Evolutionary conservation across 805 yeast genomes (phyloP).

Genomic region (Pichia kluyveri): DNA sequence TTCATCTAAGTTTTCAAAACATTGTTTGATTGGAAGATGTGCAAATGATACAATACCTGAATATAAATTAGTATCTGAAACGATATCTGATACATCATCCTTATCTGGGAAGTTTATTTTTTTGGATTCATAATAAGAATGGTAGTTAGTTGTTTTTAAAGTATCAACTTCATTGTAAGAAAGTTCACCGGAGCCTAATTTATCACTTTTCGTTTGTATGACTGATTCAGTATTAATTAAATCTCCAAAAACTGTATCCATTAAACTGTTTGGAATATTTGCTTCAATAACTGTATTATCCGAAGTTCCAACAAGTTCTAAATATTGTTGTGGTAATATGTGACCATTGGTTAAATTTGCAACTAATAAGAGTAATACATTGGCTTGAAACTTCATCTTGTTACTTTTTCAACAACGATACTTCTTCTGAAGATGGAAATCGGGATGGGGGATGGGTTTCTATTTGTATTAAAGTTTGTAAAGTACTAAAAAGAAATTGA

Average conservation of each 20-base stretch:
- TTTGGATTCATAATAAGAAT: slow-evolving; percentile 14
- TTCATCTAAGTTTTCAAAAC: slow-evolving; percentile 35
- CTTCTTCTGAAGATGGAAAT: no score
- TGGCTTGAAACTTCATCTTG: neutral
- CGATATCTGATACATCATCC: slow-evolving; percentile 29
- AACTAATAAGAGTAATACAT: neutral
- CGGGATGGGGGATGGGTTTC: no score
- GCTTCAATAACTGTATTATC: no score
- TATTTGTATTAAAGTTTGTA: no score
- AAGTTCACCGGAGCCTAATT: slow-evolving; percentile 9
- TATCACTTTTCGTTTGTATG: neutral
- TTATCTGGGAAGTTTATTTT: slow-evolving; percentile 25
- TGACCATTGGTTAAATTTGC: neutral
- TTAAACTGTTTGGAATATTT: slow-evolving; percentile 10
- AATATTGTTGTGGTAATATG: neutral
- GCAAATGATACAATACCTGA: slow-evolving; percentile 52
- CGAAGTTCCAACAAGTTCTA: neutral
- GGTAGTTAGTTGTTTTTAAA: no score
- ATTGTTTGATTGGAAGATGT: slow-evolving; percentile 38
- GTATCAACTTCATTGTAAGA: no score
- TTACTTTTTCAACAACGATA: no score
- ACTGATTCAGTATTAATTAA: slow-evolving; percentile 12
- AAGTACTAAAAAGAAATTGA: no score
- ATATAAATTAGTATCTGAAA: slow-evolving; percentile 19
- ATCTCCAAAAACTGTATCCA: slow-evolving; percentile 20